These are phyloP conservation scores for Herpotrichia juniperi DNA, from an alignment of 2,329 filamentous ascomycete genomes.

Conservation along the genomic window DNA sequence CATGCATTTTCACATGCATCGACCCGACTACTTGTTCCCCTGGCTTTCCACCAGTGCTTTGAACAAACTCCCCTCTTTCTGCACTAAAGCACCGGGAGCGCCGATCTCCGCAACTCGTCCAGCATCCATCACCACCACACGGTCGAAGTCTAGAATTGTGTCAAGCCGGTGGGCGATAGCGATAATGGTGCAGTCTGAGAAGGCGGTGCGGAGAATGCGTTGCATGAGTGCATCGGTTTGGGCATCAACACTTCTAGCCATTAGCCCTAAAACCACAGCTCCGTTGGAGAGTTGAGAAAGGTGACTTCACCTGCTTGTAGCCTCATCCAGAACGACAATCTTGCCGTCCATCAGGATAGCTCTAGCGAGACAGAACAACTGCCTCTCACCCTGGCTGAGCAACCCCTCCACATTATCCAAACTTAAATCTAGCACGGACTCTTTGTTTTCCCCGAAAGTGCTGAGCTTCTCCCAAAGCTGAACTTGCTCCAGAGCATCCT, in stretches of 20 bases:
- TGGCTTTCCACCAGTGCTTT: slow-evolving; percentile 18
- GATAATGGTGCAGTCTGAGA: slow-evolving; percentile 18
- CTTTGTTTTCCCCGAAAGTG: not conserved
- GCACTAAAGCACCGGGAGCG: slow-evolving; percentile 4
- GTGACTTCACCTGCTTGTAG: slow-evolving; percentile 20
- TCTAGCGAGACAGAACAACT: slow-evolving; percentile 65
- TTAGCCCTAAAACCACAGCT: slow-evolving; percentile 49
- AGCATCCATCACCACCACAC: slow-evolving; percentile 8
- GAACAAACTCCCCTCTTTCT: slow-evolving; percentile 9
- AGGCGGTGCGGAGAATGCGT: slow-evolving; percentile 11
- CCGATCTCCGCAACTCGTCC: slow-evolving; percentile 13
- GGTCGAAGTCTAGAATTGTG: slow-evolving; percentile 14
- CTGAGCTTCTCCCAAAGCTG: slow-evolving; percentile 22
- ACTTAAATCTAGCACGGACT: slow-evolving; percentile 14
- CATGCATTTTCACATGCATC: too few species aligned
- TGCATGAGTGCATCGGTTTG: slow-evolving; percentile 15
- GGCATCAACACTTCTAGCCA: slow-evolving; percentile 59
- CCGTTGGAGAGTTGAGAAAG: not conserved
- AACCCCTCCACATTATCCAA: slow-evolving; percentile 16
- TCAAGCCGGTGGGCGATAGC: slow-evolving; percentile 9
- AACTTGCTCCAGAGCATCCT: slow-evolving; percentile 49
- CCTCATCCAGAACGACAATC: slow-evolving; percentile 26
- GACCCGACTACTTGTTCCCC: slow-evolving; percentile 3
- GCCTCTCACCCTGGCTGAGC: slow-evolving; percentile 57
- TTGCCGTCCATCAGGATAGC: slow-evolving; percentile 53